phyloP scores from a whole-genome alignment of 257 asterid genomes.

The Prunella vulgaris region DNA sequence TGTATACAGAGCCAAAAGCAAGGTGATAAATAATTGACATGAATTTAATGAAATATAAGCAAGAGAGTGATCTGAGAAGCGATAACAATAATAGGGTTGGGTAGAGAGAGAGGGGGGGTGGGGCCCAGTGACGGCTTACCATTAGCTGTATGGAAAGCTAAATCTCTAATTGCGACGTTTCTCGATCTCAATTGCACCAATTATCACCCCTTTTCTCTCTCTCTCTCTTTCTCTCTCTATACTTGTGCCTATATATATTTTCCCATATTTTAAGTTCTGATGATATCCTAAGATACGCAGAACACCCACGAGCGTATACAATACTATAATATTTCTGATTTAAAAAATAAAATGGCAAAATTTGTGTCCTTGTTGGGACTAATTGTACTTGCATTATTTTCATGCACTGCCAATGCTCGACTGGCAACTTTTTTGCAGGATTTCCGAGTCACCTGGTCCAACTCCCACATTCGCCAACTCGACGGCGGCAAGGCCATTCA shows the following conservation, averaged over 20 bases:
- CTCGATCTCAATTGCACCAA: constrained; percentile 26
- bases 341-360: constrained; percentile 23
- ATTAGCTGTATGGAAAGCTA: constrained; percentile 58
- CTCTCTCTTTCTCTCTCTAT: no score
- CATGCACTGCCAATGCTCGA: constrained; percentile 35
- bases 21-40: not conserved
- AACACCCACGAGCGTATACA: not conserved
- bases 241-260: constrained; percentile 28
- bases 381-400: constrained; percentile 15
- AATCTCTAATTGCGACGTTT: constrained; percentile 26
- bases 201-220: constrained; percentile 8
- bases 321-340: not conserved
- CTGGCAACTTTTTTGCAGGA: constrained; percentile 70
- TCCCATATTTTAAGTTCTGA: not conserved
- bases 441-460: constrained; percentile 57
- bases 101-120: constrained; percentile 18
- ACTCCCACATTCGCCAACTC: constrained; percentile 61
- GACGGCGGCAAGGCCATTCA: constrained; percentile 73
- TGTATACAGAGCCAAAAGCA: no score
- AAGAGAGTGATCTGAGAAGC: not conserved
- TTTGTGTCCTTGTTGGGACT: constrained; percentile 14
- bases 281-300: not conserved
- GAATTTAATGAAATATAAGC: not conserved
- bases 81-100: constrained; percentile 21
- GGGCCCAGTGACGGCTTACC: constrained; percentile 64